These are phyloP conservation scores for Sugiyamaella smithiae DNA, from an alignment of 805 yeast genomes.

Conservation along the genomic window DNA sequence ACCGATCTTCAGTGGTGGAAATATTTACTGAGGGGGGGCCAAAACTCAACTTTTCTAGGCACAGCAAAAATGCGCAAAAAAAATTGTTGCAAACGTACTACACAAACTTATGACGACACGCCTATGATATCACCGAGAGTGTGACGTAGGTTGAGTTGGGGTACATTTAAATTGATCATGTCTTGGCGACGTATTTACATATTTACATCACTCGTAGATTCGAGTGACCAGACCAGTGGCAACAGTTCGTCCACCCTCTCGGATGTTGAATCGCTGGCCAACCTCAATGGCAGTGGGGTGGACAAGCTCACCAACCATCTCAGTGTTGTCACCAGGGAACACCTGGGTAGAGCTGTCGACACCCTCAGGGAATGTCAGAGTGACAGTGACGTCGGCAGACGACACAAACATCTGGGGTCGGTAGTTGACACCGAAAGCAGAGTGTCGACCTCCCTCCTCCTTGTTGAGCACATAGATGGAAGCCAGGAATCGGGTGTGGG, in stretches of 20 bases:
- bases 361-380: slow-evolving; percentile 81
- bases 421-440: slow-evolving; percentile 95
- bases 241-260: slow-evolving; percentile 99
- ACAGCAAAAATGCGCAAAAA: no score
- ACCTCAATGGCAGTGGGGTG: slow-evolving; percentile 92
- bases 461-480: slow-evolving; percentile 88
- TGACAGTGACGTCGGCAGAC: slow-evolving; percentile 93
- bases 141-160: no score
- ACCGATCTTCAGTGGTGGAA: not conserved
- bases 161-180: no score
- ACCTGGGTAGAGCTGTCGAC: slow-evolving; percentile 87
- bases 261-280: slow-evolving; percentile 97
- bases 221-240: slow-evolving; percentile 98
- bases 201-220: slow-evolving; percentile 57
- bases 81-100: no score
- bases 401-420: slow-evolving; percentile 97
- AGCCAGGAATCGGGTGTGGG: slow-evolving; percentile 91
- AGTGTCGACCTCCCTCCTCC: slow-evolving; percentile 99
- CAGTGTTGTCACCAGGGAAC: slow-evolving; percentile 97
- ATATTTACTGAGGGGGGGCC: not conserved
- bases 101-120: no score
- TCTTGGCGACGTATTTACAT: no score
- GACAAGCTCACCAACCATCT: slow-evolving; percentile 87
- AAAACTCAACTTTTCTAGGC: no score
- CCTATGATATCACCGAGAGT: no score